A percentile compares a stretch with the other conserved stretches of the same genome.
Conservation (phyloP, 2,329 filamentous ascomycete species). For the Myotisia sp. region DNA sequence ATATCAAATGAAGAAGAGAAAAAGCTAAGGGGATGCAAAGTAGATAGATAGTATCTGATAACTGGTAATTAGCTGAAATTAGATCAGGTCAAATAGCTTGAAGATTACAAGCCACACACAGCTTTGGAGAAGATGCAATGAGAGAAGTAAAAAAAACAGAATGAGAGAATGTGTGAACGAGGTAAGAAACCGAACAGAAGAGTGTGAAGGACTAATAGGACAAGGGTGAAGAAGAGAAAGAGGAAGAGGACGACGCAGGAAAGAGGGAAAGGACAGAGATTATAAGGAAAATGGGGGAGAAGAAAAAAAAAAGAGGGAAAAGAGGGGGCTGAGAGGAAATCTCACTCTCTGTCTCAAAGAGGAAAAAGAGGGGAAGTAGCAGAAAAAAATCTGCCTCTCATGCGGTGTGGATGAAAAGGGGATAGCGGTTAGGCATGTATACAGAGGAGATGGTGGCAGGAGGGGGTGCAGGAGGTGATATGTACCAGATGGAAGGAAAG, state of each 20-base stretch:
- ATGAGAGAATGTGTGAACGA: constrained; percentile 1
- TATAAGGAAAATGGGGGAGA: not conserved
- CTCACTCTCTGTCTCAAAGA: no score
- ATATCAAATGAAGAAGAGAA: not conserved
- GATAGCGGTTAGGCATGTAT: not conserved
- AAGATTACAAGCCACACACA: no score
- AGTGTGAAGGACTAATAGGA: not conserved
- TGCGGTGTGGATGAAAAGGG: not conserved
- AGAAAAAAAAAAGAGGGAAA: constrained; percentile 2
- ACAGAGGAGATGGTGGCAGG: not conserved
- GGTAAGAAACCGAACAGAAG: constrained; percentile 6
- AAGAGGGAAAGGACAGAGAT: constrained; percentile 2
- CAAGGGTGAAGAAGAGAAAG: constrained; percentile 3
- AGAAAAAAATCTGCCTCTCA: constrained; percentile 2
- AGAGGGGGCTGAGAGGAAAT: no score
- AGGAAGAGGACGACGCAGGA: constrained; percentile 4
- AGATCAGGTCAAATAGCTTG: constrained; percentile 1
- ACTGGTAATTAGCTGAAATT: not conserved
- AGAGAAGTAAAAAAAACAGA: constrained; percentile 2
- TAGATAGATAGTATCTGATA: not conserved
- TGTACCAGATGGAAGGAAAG: not conserved
- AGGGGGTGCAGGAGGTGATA: not conserved
- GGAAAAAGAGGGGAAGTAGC: constrained; percentile 2
- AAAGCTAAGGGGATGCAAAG: not conserved
- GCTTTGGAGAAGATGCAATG: constrained; percentile 14